phyloP scores from a whole-genome alignment of 805 yeast species.

The Saccharomycopsis microspora region DNA sequence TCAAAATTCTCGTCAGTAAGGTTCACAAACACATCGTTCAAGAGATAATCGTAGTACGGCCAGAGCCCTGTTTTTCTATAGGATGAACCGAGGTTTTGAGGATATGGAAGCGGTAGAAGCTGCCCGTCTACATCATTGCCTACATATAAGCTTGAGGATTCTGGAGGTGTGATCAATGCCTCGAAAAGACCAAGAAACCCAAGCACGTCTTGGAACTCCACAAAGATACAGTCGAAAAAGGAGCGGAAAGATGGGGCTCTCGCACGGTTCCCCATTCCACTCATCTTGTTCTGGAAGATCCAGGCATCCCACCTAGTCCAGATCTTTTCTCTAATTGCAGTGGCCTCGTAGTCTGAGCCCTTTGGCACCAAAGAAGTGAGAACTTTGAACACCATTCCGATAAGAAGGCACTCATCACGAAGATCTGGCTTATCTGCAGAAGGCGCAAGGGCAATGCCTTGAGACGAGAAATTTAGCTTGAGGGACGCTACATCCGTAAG shows the following conservation, averaged over 20 bases:
- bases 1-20: constrained; percentile 23
- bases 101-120: constrained; percentile 37
- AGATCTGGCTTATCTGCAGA: neutral
- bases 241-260: constrained; percentile 7
- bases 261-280: constrained; percentile 5
- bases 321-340: constrained; percentile 1
- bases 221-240: constrained; percentile 24
- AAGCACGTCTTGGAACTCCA: constrained; percentile 39
- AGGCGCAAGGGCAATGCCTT: neutral
- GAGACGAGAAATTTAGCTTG: constrained; percentile 3
- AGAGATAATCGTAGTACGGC: constrained; percentile 68
- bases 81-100: constrained; percentile 47
- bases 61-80: constrained; percentile 59
- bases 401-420: constrained; percentile 12
- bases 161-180: constrained; percentile 20
- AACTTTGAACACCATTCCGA: constrained; percentile 11
- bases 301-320: constrained; percentile 14
- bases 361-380: constrained; percentile 8
- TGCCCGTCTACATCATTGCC: constrained; percentile 4
- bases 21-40: constrained; percentile 51
- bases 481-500: constrained; percentile 14
- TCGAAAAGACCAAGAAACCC: constrained; percentile 53
- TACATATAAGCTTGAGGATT: constrained; percentile 24
- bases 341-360: neutral
- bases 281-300: constrained; percentile 14